These are phyloP conservation scores for Wickerhamiella dianesei DNA, from an alignment of 805 yeast genomes.

Conservation along the genomic window DNA sequence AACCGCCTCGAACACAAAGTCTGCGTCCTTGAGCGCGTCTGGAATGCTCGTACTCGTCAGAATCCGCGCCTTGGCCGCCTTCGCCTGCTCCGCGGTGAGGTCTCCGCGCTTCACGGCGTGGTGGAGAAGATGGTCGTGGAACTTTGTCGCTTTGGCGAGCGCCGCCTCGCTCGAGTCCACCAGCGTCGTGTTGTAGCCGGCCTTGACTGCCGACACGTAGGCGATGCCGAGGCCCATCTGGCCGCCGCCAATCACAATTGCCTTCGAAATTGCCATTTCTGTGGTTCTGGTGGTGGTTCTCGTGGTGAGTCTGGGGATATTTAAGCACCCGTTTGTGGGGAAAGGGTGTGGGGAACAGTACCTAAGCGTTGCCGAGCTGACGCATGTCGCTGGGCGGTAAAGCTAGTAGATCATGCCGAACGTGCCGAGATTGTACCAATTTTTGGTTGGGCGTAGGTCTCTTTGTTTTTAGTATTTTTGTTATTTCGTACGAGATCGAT, in stretches of 20 bases:
- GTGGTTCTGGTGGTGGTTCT: neutral
- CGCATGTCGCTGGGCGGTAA: too few relatives aligned
- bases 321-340: neutral
- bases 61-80: constrained; percentile 21
- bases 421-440: too few relatives aligned
- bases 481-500: too few relatives aligned
- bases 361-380: too few relatives aligned
- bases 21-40: constrained; percentile 22
- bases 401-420: too few relatives aligned
- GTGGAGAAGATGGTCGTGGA: constrained; percentile 27
- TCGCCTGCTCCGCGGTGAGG: constrained; percentile 23
- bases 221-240: constrained; percentile 36
- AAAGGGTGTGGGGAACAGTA: constrained; percentile 3
- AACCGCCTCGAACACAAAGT: constrained; percentile 32
- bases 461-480: too few relatives aligned
- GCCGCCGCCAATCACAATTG: constrained; percentile 31
- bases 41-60: constrained; percentile 17
- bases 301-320: neutral
- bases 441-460: too few relatives aligned
- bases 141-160: constrained; percentile 24
- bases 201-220: constrained; percentile 29
- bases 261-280: constrained; percentile 5
- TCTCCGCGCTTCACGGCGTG: constrained; percentile 28
- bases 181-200: constrained; percentile 26
- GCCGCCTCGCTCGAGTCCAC: constrained; percentile 25